A percentile compares a stretch with the other conserved stretches of the same genome.
Conservation (phyloP, 495 filamentous ascomycete species). For the Ascobolus immersus region DNA sequence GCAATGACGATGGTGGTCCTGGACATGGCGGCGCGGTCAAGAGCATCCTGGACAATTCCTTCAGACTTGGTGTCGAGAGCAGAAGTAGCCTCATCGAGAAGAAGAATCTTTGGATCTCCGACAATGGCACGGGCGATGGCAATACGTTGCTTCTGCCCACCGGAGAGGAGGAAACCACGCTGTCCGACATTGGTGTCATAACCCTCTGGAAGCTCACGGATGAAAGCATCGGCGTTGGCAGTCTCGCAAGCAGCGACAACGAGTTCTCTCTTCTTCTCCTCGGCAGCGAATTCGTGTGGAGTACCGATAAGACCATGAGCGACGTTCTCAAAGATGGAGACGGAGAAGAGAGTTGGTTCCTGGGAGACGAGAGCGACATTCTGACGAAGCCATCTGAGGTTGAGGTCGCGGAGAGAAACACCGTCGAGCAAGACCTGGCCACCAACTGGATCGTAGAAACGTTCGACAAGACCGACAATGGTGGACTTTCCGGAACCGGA, state of each 20-base stretch:
- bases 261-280: constrained; percentile 25
- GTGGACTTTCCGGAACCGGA: constrained; percentile 79
- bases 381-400: constrained; percentile 35
- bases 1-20: constrained; percentile 64
- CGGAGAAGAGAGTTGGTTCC: constrained; percentile 48
- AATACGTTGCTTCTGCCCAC: constrained; percentile 39
- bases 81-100: constrained; percentile 67
- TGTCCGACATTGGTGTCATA: constrained; percentile 36
- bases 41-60: constrained; percentile 38
- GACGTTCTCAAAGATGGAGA: constrained; percentile 39
- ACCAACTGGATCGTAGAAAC: constrained; percentile 64
- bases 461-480: constrained; percentile 70
- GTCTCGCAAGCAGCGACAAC: constrained; percentile 34
- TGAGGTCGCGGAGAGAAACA: too few relatives aligned
- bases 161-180: constrained; percentile 24
- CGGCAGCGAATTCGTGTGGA: constrained; percentile 26
- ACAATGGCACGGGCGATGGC: constrained; percentile 57
- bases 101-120: constrained; percentile 55
- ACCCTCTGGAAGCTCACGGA: constrained; percentile 30
- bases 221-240: constrained; percentile 36
- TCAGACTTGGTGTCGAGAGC: constrained; percentile 54
- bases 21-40: constrained; percentile 41
- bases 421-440: constrained; percentile 53
- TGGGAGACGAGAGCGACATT: constrained; percentile 43
- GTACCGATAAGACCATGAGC: constrained; percentile 37